These are phyloP conservation scores for Salix suchowensis DNA, from an alignment of 345 rosid genomes.

Conservation along the genomic window DNA sequence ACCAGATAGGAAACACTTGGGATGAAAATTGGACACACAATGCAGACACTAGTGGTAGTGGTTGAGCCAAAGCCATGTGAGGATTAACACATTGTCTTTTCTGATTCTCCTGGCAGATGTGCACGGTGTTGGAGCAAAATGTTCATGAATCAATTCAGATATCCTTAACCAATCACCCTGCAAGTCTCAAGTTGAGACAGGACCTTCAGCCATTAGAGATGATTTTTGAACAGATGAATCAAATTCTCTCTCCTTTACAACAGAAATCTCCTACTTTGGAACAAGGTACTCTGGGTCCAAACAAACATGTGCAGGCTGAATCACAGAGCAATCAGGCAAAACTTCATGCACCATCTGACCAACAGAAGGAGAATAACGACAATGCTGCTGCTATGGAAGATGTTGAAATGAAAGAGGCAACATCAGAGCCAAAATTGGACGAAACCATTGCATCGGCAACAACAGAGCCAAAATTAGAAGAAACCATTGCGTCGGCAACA, in stretches of 20 bases:
- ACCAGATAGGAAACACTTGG: neutral
- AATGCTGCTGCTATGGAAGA: slow-evolving; percentile 17
- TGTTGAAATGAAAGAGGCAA: slow-evolving; percentile 12
- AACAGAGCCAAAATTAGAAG: slow-evolving; percentile 8
- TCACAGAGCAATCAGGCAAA: slow-evolving; percentile 10
- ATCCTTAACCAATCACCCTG: slow-evolving; percentile 20
- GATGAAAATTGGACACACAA: neutral
- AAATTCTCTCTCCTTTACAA: slow-evolving; percentile 39
- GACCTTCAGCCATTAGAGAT: slow-evolving; percentile 48
- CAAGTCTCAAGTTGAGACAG: slow-evolving; percentile 45
- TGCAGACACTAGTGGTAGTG: neutral
- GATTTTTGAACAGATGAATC: slow-evolving; percentile 34
- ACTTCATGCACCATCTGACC: slow-evolving; percentile 3
- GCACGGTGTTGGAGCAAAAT: slow-evolving; percentile 51
- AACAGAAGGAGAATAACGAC: slow-evolving; percentile 9
- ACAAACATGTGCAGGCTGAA: slow-evolving; percentile 8
- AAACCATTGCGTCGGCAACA: neutral
- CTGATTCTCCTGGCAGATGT: slow-evolving; percentile 44
- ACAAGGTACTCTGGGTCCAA: slow-evolving; percentile 7
- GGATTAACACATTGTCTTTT: neutral
- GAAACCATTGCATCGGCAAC: neutral
- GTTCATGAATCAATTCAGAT: slow-evolving; percentile 41
- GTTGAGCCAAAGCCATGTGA: neutral
- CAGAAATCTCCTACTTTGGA: slow-evolving; percentile 16
- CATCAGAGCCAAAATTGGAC: slow-evolving; percentile 1